phyloP scores from a whole-genome alignment of 306 rosid species.

The Medicago arabica region DNA sequence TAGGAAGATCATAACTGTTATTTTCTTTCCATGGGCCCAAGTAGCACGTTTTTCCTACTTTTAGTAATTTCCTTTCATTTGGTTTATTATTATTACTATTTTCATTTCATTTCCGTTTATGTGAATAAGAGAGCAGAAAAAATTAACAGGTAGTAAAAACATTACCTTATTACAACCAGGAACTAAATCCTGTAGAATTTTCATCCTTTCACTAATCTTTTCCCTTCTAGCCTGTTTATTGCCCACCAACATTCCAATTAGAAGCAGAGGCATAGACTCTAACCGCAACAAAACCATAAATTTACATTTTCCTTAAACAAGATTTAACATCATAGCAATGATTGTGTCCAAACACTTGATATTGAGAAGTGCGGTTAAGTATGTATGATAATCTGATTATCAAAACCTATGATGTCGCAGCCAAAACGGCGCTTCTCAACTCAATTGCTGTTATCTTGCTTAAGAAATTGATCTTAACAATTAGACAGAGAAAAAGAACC shows the following conservation, averaged over 20 bases:
- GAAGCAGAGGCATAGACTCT: conserved; percentile 29
- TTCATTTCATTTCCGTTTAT: neutral
- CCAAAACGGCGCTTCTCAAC: neutral
- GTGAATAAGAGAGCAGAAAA: neutral
- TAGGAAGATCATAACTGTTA: neutral
- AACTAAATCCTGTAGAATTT: conserved; percentile 91
- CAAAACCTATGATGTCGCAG: neutral
- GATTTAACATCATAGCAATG: neutral
- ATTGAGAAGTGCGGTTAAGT: neutral
- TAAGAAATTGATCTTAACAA: neutral
- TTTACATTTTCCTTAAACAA: conserved; percentile 15
- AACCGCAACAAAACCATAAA: conserved; percentile 34
- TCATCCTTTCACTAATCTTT: conserved; percentile 95
- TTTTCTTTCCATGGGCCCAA: neutral
- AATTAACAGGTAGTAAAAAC: conserved; percentile 3
- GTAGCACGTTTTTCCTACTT: neutral
- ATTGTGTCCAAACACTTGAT: neutral
- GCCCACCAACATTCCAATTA: conserved; percentile 42
- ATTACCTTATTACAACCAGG: conserved; percentile 95
- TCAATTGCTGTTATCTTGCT: neutral
- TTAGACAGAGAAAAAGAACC: neutral
- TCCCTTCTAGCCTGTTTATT: conserved; percentile 83
- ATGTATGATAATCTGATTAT: neutral
- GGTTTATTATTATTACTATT: neutral
- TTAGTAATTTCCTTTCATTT: neutral